These are phyloP conservation scores for Leccinum arenicola DNA, from an alignment of 768 basidiomycete species.

Conservation along the genomic window DNA sequence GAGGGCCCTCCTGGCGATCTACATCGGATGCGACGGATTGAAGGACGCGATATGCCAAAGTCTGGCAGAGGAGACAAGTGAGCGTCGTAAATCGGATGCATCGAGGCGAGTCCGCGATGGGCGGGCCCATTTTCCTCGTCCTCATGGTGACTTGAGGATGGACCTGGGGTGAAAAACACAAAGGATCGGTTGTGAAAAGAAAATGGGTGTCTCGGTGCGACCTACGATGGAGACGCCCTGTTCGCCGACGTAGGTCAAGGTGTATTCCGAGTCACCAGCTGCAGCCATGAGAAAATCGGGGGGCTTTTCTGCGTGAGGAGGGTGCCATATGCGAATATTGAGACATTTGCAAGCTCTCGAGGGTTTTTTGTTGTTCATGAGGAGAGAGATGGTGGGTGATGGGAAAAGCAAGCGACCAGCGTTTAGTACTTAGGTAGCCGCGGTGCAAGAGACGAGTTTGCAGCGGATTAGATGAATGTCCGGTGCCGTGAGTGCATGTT, in stretches of 20 bases:
- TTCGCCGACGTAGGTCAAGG: slow-evolving; percentile 59
- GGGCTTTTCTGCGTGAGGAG: slow-evolving; percentile 28
- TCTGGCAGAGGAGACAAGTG: slow-evolving; percentile 67
- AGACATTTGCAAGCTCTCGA: slow-evolving; percentile 66
- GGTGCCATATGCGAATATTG: slow-evolving; percentile 57
- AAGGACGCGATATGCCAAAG: slow-evolving; percentile 64
- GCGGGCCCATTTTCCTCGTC: slow-evolving; percentile 45
- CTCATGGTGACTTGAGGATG: slow-evolving; percentile 73
- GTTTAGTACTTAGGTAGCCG: slow-evolving; percentile 15
- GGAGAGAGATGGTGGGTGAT: slow-evolving; percentile 17
- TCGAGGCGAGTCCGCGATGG: slow-evolving; percentile 44
- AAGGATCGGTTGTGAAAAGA: slow-evolving; percentile 5
- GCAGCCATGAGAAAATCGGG: slow-evolving; percentile 33
- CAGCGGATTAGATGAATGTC: slow-evolving; percentile 34
- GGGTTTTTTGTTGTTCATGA: slow-evolving; percentile 14
- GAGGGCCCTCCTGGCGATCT: slow-evolving; percentile 58
- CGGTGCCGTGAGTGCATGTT: slow-evolving; percentile 31
- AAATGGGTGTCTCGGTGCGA: slow-evolving; percentile 8
- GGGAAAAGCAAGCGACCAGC: slow-evolving; percentile 20
- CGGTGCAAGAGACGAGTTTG: slow-evolving; percentile 16
- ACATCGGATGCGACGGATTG: slow-evolving; percentile 56
- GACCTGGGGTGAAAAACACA: slow-evolving; percentile 37
- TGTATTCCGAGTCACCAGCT: slow-evolving; percentile 39
- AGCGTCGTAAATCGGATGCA: slow-evolving; percentile 60
- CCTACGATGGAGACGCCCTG: slow-evolving; percentile 66